Conservation (phyloP, 129 eudicot genomes). For the Glebionis coronaria region DNA sequence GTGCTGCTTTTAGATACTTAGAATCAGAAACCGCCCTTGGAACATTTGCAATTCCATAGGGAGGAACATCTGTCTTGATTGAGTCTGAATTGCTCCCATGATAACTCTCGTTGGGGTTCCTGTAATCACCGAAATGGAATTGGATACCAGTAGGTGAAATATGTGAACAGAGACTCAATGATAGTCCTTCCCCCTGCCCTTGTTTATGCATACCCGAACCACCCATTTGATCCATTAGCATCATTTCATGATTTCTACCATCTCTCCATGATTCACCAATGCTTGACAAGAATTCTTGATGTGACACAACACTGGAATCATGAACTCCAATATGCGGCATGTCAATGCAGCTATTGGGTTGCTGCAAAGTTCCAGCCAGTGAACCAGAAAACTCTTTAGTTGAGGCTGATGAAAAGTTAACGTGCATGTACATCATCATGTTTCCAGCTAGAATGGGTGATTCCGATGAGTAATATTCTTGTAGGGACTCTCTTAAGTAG, state of each 20-base stretch:
- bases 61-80: constrained; percentile 30
- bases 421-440: constrained; percentile 61
- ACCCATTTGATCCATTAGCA: constrained; percentile 40
- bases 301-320: constrained; percentile 44
- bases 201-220: constrained; percentile 38
- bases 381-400: constrained; percentile 45
- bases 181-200: constrained; percentile 45
- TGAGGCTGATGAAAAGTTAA: constrained; percentile 45
- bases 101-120: constrained; percentile 32
- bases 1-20: constrained; percentile 80
- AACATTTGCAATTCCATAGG: constrained; percentile 40
- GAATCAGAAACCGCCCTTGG: constrained; percentile 50
- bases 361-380: constrained; percentile 41
- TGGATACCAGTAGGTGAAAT: constrained; percentile 42
- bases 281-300: constrained; percentile 53
- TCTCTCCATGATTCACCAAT: constrained; percentile 58
- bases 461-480: constrained; percentile 53
- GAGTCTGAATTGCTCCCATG: constrained; percentile 29
- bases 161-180: constrained; percentile 61
- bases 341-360: constrained; percentile 36
- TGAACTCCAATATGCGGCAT: constrained; percentile 39
- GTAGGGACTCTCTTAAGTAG: constrained; percentile 46
- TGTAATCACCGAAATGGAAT: constrained; percentile 40
- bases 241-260: constrained; percentile 49
- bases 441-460: constrained; percentile 42